Evolutionary conservation across 2,329 filamentous ascomycete species (phyloP).

Genomic region (Phyllosticta citriasiana): DNA sequence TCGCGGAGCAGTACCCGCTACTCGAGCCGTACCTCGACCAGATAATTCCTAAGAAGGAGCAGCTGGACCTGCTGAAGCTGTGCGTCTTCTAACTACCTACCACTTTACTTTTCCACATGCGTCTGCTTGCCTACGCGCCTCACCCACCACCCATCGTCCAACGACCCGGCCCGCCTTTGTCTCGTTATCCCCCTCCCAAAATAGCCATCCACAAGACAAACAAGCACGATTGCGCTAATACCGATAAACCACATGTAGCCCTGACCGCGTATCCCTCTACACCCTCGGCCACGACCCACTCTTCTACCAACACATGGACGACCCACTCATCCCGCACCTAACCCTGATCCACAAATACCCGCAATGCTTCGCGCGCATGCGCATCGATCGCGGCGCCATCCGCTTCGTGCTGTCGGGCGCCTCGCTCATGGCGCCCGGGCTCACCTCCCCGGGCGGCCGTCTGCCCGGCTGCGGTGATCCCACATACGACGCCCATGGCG

Average conservation of each 20-base stretch:
- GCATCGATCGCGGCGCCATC: constrained; percentile 92
- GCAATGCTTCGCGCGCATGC: constrained; percentile 67
- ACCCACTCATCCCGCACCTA: constrained; percentile 76
- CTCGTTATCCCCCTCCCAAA: not conserved
- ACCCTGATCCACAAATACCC: constrained; percentile 85
- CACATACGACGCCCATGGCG: constrained; percentile 45
- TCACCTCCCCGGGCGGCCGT: constrained; percentile 74
- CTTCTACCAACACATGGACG: constrained; percentile 81
- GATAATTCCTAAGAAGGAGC: constrained; percentile 88
- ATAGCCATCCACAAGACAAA: not conserved
- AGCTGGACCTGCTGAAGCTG: constrained; percentile 84
- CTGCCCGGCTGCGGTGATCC: constrained; percentile 50
- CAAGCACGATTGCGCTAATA: not conserved
- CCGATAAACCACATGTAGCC: constrained; percentile 33
- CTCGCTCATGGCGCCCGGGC: constrained; percentile 88
- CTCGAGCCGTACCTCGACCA: constrained; percentile 85
- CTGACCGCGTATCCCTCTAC: constrained; percentile 84
- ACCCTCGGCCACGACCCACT: constrained; percentile 66
- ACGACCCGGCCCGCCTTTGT: not conserved
- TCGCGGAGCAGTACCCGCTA: constrained; percentile 76
- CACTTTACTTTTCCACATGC: not conserved
- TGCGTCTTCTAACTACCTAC: constrained; percentile 23
- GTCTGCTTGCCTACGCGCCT: not conserved
- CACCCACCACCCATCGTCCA: not conserved
- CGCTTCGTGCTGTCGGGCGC: constrained; percentile 91